phyloP scores from a whole-genome alignment of 176 grass and related monocot species.

The Bolboschoenus planiculmis region DNA sequence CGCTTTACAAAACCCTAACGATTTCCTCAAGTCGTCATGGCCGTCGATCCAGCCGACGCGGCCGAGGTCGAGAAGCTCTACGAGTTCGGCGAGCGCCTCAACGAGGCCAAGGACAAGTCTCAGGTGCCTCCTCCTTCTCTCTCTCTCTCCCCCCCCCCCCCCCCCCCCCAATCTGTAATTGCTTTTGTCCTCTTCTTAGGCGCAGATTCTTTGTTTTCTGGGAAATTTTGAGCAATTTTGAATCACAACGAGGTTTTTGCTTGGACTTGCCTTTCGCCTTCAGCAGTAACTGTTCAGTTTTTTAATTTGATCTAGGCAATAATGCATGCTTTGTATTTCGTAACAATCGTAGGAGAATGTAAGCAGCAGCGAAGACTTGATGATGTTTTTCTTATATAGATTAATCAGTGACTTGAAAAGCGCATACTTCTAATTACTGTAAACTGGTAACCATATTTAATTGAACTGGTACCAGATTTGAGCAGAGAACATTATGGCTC shows the following conservation, averaged over 20 bases:
- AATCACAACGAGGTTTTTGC: not conserved
- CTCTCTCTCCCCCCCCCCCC: not conserved
- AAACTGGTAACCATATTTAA: not conserved
- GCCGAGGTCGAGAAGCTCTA: slow-evolving; percentile 96
- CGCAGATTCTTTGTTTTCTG: slow-evolving; percentile 24
- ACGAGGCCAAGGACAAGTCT: slow-evolving; percentile 78
- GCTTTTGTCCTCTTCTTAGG: not conserved
- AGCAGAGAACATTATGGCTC: not conserved
- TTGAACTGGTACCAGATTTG: not conserved
- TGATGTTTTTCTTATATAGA: not conserved
- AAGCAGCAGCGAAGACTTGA: not conserved
- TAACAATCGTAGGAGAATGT: not conserved
- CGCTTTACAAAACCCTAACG: slow-evolving; percentile 40
- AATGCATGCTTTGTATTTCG: not conserved
- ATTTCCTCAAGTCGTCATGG: slow-evolving; percentile 35
- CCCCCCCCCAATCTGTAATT: too few relatives aligned
- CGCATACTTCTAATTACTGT: not conserved
- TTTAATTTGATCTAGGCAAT: not conserved
- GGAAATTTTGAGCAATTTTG: slow-evolving; percentile 1
- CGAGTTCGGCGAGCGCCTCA: slow-evolving; percentile 88
- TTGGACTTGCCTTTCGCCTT: not conserved
- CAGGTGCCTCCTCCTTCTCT: slow-evolving; percentile 32
- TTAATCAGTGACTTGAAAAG: not conserved
- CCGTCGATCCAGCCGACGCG: slow-evolving; percentile 52
- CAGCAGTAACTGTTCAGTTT: not conserved